A percentile compares a stretch with the other conserved stretches of the same genome.
These are phyloP conservation scores for Combretum micranthum DNA, from an alignment of 345 rosid species.

Conservation along the genomic window DNA sequence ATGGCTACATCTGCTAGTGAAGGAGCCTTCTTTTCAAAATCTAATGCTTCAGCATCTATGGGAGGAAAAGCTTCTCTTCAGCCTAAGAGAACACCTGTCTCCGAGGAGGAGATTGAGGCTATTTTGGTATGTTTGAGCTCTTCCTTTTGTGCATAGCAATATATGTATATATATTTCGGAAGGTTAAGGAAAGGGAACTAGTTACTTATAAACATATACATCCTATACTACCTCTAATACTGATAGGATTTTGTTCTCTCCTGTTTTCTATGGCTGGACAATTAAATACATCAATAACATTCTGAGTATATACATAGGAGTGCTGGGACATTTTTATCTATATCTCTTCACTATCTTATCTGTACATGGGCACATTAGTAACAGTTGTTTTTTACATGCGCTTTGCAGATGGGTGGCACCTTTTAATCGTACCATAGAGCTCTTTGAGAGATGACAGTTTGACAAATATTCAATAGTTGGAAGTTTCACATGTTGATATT, in stretches of 20 bases:
- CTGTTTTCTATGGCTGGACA: too few species aligned
- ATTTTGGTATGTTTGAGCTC: conserved; percentile 47
- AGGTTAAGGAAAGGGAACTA: too few species aligned
- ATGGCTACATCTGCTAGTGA: conserved; percentile 34
- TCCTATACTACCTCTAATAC: too few species aligned
- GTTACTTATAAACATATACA: too few species aligned
- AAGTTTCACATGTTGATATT: not conserved
- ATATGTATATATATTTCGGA: too few species aligned
- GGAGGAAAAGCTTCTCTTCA: conserved; percentile 90
- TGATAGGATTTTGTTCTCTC: too few species aligned
- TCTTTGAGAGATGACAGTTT: conserved; percentile 10
- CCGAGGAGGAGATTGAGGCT: conserved; percentile 82
- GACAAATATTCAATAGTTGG: conserved; percentile 3
- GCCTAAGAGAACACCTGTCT: conserved; percentile 71
- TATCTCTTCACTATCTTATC: too few species aligned
- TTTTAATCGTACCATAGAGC: conserved; percentile 31
- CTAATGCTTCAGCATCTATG: conserved; percentile 28
- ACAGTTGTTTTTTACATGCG: not conserved
- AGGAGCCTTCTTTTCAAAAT: conserved; percentile 43
- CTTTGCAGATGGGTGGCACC: conserved; percentile 67
- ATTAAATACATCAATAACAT: too few species aligned
- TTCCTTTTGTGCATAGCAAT: too few species aligned
- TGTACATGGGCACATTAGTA: too few species aligned
- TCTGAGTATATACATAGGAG: too few species aligned
- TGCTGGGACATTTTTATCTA: too few species aligned